A percentile compares a stretch with the other conserved stretches of the same genome.
These are phyloP conservation scores for Brassica hybrid DNA, from an alignment of 441 rosid genomes.

Conservation along the genomic window DNA sequence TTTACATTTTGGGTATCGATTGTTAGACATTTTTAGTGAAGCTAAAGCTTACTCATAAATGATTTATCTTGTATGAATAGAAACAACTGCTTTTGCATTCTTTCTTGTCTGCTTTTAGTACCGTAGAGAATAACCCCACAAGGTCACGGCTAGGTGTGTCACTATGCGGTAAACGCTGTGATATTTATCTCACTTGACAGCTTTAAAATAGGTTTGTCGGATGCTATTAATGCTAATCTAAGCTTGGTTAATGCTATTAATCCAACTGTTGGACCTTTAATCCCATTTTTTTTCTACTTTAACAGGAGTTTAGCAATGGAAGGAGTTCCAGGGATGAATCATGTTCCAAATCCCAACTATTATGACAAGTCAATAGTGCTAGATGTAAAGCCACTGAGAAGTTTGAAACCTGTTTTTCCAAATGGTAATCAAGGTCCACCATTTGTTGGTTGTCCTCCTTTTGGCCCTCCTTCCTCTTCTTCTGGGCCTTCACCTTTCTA, in stretches of 20 bases:
- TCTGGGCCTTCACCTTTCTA: too few relatives aligned
- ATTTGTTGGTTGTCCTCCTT: slow-evolving; percentile 51
- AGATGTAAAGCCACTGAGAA: slow-evolving; percentile 58
- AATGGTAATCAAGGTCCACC: slow-evolving; percentile 46
- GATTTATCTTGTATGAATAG: too few relatives aligned
- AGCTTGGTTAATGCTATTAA: neutral
- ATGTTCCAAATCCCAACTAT: slow-evolving; percentile 42
- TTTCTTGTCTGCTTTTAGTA: slow-evolving; percentile 1
- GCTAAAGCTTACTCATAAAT: too few relatives aligned
- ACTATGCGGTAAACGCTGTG: neutral
- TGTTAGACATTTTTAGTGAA: too few relatives aligned
- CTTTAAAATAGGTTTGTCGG: slow-evolving; percentile 25
- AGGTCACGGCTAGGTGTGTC: slow-evolving; percentile 24
- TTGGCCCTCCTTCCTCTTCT: slow-evolving; percentile 35
- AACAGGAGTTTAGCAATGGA: slow-evolving; percentile 40
- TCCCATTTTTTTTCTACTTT: neutral
- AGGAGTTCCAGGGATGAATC: slow-evolving; percentile 39
- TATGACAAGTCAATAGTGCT: slow-evolving; percentile 59
- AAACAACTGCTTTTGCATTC: neutral
- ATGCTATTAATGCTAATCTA: slow-evolving; percentile 3
- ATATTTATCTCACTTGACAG: slow-evolving; percentile 2
- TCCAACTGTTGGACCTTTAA: neutral
- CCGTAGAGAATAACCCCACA: neutral
- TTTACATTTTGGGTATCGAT: too few relatives aligned
- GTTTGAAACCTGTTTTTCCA: slow-evolving; percentile 54